Evolutionary conservation across 305 asterid species (phyloP), one percentile per base, ranked within the genome.

Genomic region (Solanum hybrid): DNA sequence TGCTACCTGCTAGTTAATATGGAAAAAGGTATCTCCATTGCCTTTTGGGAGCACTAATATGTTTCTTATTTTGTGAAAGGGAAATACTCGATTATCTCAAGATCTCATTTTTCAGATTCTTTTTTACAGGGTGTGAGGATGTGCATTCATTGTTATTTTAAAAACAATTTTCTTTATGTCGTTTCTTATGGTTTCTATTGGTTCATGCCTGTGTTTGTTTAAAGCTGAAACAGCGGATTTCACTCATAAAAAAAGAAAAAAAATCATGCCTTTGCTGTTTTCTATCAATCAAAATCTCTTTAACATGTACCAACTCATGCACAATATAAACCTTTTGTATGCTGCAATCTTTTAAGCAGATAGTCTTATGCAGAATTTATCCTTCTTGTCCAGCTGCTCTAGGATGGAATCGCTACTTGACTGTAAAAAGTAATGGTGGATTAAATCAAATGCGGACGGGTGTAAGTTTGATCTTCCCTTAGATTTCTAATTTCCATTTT

Each of bases 381-480:
- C 88, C 86, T 90, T 78, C 79, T 90, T 92, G 20, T 91, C 87
- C 95, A 96, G 99, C 93, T 88, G 73, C 90, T 40, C 92, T 90
- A 38, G 92, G 90, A 60, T 92, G 86, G 92, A 94, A 93, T 89
- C 99, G 91, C 89, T 97, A 96, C 90, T 93, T 96, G 92, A 97
- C 99, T 71, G 99, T 96, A 87, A 94, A 92, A 88, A 90, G 98
- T 93, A 97, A 97, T 90, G 99, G 99, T 77, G 99, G 99, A 90
- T 91, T 97, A 87, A 97, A 97, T 93, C 99, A 97, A 93, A 97
- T 97, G 99, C 95, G 98, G 56, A 93, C 96, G 76, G 99, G 99
- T 91, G 99, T 97, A 90, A 93, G 95, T 91, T 36, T 72, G 12
- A 36, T 77, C 34, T 26, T 79, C 24, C 36, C 64, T 46, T 40